Conservation (phyloP, 129 eudicot genomes). For the Rutidosis leptorrhynchoides region DNA sequence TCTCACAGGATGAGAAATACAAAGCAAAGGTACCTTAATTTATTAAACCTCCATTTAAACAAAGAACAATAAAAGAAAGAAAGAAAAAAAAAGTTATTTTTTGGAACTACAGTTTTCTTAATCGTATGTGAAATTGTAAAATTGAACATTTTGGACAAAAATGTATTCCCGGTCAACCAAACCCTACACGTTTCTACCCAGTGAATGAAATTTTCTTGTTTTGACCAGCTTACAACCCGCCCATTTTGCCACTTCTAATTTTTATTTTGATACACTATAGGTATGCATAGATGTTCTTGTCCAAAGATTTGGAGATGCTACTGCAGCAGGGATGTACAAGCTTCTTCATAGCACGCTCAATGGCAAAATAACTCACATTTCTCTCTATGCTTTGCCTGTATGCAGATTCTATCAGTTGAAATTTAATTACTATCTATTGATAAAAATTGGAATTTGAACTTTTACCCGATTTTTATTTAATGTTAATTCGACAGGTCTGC, state of each 20-base stretch:
- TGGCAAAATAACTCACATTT: conserved; percentile 56
- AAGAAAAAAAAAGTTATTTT: no score
- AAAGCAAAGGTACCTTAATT: conserved; percentile 74
- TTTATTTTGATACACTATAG: conserved; percentile 30
- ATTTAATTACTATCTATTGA: not conserved
- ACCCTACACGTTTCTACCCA: not conserved
- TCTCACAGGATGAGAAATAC: conserved; percentile 95
- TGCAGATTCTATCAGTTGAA: conserved; percentile 18
- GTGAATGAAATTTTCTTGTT: not conserved
- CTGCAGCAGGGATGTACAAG: conserved; percentile 95
- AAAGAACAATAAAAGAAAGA: no score
- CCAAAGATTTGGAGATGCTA: conserved; percentile 95
- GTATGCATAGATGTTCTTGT: conserved; percentile 96
- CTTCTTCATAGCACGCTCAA: conserved; percentile 55
- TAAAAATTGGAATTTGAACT: not conserved
- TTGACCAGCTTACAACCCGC: not conserved
- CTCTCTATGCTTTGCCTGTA: conserved; percentile 88
- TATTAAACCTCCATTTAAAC: not conserved
- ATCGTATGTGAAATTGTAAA: not conserved
- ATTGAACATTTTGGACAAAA: not conserved
- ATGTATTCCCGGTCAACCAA: not conserved
- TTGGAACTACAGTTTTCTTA: no score
- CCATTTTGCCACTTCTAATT: not conserved
- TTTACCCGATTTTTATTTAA: not conserved
- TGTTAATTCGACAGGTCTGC: conserved; percentile 48